Percentiles rank a stretch among this genome's conserved stretches.
phyloP scores from a whole-genome alignment of 257 asterid genomes.

The Petunia axillaris region DNA sequence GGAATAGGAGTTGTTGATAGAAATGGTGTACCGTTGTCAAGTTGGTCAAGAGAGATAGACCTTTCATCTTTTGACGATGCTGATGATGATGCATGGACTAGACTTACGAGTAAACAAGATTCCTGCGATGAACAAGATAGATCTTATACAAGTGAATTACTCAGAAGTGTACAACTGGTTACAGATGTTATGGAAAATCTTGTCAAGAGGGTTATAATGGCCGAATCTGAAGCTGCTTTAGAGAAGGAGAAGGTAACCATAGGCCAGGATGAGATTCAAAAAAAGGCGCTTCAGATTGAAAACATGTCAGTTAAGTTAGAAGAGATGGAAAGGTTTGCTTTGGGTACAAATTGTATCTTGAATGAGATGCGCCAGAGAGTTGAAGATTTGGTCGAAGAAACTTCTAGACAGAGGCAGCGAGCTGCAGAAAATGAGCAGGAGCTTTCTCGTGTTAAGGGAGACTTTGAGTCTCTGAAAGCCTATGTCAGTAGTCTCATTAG shows the following conservation, averaged over 20 bases:
- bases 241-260: conserved; percentile 78
- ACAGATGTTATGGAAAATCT: conserved; percentile 89
- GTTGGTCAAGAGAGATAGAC: conserved; percentile 68
- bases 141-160: conserved; percentile 62
- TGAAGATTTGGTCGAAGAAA: conserved; percentile 96
- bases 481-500: conserved; percentile 86
- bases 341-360: conserved; percentile 72
- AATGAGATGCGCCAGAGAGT: conserved; percentile 93
- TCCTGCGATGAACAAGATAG: conserved; percentile 68
- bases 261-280: conserved; percentile 78
- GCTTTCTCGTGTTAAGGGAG: conserved; percentile 88
- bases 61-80: conserved; percentile 55
- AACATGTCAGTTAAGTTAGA: conserved; percentile 81
- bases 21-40: conserved; percentile 67
- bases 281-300: conserved; percentile 72
- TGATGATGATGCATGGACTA: conserved; percentile 62
- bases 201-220: conserved; percentile 78
- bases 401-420: conserved; percentile 89
- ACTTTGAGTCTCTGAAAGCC: conserved; percentile 88
- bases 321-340: conserved; percentile 92
- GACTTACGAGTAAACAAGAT: conserved; percentile 52
- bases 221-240: conserved; percentile 78
- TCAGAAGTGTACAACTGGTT: conserved; percentile 76
- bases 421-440: conserved; percentile 96
- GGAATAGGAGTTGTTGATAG: conserved; percentile 78